Base-by-base conservation (phyloP, 2,329 filamentous ascomycete species). In the Neodidymelliopsis sp. region DNA sequence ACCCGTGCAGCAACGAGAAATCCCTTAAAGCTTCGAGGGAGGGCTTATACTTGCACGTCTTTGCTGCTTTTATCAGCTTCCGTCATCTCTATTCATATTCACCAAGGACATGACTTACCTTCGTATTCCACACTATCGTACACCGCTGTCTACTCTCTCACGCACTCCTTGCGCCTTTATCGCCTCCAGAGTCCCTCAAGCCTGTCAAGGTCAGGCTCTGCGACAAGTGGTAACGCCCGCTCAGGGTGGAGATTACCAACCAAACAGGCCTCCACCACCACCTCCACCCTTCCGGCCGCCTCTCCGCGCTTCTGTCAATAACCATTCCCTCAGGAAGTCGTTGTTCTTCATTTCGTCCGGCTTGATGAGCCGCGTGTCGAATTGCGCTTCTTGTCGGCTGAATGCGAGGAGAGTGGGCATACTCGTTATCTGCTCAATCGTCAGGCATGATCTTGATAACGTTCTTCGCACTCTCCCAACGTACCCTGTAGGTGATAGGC, bases 361-460 rank as follows among this genome's bases (percentile, higher is more conserved):
- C 31, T 64, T 62, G 4, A 69, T 71, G 11, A 81, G 56, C 46
- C 72, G 74, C 1, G 77, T 80, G 54, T 77, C 74, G 20, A 79
- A 60, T 55, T 80, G 78, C 31, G 79, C 72, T 55, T 81, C 79
- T 45, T 75, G 71, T 13, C 78, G 67, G 53, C 77, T 77, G 53
- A 81, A 81, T 0, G 78, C 74, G 39, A 81, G 61, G 24, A 81
- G 52, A 9, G 78, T 81, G 1, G 79, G 79, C 57, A 81, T 74
- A 13, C 71, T 74, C 19, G 73, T 75, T 46, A 81, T 77, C 63
- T 74, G 46, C 37, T 7, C 11, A 43, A 4, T 30, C 20, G 11
- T 22, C 30, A 12, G n/a, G n/a, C 12, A 22, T 34, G 20, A 18
- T 36, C 18, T 38, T 39, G n/a, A 22, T 45, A 13, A 31, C 43